These are phyloP conservation scores for Amborella trichopoda DNA, from an alignment of 164 flowering plant genomes.

Conservation along the genomic window DNA sequence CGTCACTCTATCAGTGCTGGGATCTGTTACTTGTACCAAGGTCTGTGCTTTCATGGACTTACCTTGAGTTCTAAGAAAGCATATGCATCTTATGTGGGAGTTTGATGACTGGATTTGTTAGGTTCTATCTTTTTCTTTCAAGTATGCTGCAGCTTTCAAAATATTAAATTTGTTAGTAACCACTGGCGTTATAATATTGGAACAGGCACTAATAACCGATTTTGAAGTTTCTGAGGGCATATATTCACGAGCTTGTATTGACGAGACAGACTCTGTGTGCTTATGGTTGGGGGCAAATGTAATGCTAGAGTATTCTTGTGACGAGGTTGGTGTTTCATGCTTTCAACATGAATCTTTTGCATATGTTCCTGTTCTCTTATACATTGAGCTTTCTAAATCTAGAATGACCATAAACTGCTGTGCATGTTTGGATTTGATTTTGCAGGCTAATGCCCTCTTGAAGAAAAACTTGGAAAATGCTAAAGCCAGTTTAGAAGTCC, in stretches of 20 bases:
- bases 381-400: not conserved
- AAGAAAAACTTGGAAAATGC: slow-evolving; percentile 82
- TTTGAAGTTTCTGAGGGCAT: slow-evolving; percentile 98
- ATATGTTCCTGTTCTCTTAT: not conserved
- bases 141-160: not conserved
- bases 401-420: not conserved
- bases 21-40: too few species aligned
- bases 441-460: slow-evolving; percentile 62
- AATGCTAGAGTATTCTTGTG: slow-evolving; percentile 68
- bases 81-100: too few species aligned
- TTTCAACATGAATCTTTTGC: too few species aligned
- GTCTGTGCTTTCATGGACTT: too few species aligned
- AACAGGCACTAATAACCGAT: slow-evolving; percentile 69
- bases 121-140: too few species aligned
- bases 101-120: not conserved
- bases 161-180: not conserved
- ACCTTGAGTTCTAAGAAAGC: too few species aligned
- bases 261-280: slow-evolving; percentile 68
- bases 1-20: too few species aligned
- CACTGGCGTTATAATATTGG: not conserved
- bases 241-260: slow-evolving; percentile 72
- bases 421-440: not conserved
- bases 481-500: slow-evolving; percentile 82
- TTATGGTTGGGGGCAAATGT: slow-evolving; percentile 98
- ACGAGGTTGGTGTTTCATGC: slow-evolving; percentile 12